These are phyloP conservation scores for Agrostemma githago DNA, from an alignment of 148 eudicot genomes.

Conservation along the genomic window DNA sequence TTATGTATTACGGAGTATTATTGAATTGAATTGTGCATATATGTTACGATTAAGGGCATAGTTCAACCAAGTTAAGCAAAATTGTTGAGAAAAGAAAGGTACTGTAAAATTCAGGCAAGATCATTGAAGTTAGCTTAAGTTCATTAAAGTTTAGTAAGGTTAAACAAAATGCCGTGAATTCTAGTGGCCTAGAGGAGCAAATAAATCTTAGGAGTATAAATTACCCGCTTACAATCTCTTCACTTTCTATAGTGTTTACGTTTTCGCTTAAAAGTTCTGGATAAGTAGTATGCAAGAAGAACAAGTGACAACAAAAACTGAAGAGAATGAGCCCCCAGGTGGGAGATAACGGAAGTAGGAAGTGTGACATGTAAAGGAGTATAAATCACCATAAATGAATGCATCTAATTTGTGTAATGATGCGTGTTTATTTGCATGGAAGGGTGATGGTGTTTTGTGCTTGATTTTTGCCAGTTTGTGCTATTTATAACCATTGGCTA, in stretches of 20 bases:
- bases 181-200: neutral
- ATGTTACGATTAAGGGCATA: too few species aligned
- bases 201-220: too few species aligned
- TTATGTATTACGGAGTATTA: too few species aligned
- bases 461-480: too few species aligned
- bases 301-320: neutral
- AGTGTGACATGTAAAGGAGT: neutral
- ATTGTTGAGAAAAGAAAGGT: too few species aligned
- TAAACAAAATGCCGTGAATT: neutral
- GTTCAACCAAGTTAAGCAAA: neutral
- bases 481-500: neutral
- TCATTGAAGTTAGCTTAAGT: neutral
- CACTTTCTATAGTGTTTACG: too few species aligned
- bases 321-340: neutral
- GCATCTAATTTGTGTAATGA: neutral
- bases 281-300: neutral
- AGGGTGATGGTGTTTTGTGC: neutral
- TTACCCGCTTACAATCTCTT: neutral
- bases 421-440: neutral
- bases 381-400: neutral
- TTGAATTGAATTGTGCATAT: too few species aligned
- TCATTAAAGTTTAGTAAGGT: neutral
- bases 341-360: neutral
- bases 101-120: too few species aligned
- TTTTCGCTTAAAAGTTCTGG: too few species aligned